Evolutionary conservation across 2,329 filamentous ascomycete genomes (phyloP).

Genomic region (Endocalyx cinctus): DNA sequence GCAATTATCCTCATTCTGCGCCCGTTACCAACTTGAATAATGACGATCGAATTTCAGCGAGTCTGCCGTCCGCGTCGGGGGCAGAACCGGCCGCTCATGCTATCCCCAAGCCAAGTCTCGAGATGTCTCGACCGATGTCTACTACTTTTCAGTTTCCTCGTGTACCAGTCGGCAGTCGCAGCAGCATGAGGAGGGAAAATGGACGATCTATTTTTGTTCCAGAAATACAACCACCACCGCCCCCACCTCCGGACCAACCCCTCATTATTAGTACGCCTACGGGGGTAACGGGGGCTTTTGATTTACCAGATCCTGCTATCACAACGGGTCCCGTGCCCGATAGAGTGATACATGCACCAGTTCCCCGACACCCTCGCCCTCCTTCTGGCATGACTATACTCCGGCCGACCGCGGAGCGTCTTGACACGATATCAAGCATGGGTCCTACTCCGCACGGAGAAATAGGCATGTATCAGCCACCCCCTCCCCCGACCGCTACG

Average conservation of each 20-base stretch:
- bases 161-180: conserved; percentile 34
- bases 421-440: conserved; percentile 51
- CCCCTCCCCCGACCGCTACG: conserved; percentile 32
- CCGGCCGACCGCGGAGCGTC: conserved; percentile 45
- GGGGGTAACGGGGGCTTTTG: conserved; percentile 50
- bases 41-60: conserved; percentile 28
- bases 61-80: conserved; percentile 34
- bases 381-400: conserved; percentile 28
- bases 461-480: conserved; percentile 8
- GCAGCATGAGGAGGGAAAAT: conserved; percentile 15
- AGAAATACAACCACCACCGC: conserved; percentile 19
- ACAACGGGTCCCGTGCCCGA: conserved; percentile 31
- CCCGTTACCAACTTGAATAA: conserved; percentile 28
- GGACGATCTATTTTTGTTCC: conserved; percentile 18
- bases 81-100: conserved; percentile 35
- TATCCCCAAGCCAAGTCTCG: conserved; percentile 30
- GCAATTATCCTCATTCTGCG: conserved; percentile 38
- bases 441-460: conserved; percentile 2
- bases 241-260: conserved; percentile 42
- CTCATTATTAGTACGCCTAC: conserved; percentile 58
- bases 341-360: conserved; percentile 47
- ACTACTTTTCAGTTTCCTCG: conserved; percentile 39
- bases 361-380: conserved; percentile 46
- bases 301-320: conserved; percentile 34
- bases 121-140: conserved; percentile 37